A percentile compares a stretch with the other conserved stretches of the same genome.
phyloP scores from a whole-genome alignment of 78 protist species.

The Polysphondylium violaceum region DNA sequence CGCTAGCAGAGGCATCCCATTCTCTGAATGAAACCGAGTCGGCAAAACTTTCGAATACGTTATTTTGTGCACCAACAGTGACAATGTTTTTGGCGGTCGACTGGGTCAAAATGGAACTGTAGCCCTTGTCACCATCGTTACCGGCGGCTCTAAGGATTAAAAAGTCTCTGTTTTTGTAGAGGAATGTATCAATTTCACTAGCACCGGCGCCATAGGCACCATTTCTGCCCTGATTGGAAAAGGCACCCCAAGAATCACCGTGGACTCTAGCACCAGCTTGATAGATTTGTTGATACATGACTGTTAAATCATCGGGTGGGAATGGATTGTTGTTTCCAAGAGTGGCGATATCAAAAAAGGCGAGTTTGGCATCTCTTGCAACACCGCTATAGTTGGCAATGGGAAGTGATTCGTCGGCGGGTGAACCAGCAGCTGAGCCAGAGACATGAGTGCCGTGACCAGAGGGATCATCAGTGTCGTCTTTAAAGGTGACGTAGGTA shows the following conservation, averaged over 20 bases:
- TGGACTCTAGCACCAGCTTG: slow-evolving; percentile 76
- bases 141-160: slow-evolving; percentile 70
- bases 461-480: slow-evolving; percentile 3
- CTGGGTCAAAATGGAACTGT: slow-evolving; percentile 27
- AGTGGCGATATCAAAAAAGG: slow-evolving; percentile 21
- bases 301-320: slow-evolving; percentile 11
- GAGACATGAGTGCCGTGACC: slow-evolving; percentile 78
- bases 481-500: background rate
- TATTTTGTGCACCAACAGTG: slow-evolving; percentile 43
- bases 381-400: slow-evolving; percentile 27
- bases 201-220: slow-evolving; percentile 6
- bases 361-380: slow-evolving; percentile 55
- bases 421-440: slow-evolving; percentile 57
- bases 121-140: slow-evolving; percentile 34
- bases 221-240: background rate
- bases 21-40: background rate
- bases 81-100: slow-evolving; percentile 46
- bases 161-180: slow-evolving; percentile 31
- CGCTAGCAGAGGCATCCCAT: background rate
- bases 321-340: background rate
- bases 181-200: slow-evolving; percentile 23
- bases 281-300: slow-evolving; percentile 28
- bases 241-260: slow-evolving; percentile 72
- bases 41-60: background rate
- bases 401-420: background rate